These are phyloP conservation scores for Corymbia maculata DNA, from an alignment of 345 rosid species.

Conservation along the genomic window DNA sequence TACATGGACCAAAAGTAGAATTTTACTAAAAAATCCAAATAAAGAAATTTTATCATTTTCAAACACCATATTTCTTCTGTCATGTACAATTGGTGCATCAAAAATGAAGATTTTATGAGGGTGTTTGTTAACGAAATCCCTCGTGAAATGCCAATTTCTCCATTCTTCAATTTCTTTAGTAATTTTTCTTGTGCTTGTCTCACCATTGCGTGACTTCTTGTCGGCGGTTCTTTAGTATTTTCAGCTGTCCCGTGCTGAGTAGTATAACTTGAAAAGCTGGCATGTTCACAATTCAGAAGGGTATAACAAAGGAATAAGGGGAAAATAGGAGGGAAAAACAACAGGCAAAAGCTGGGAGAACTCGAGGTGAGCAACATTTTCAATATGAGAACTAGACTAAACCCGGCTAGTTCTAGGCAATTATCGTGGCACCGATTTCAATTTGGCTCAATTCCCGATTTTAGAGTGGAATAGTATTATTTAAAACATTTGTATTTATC, in stretches of 20 bases:
- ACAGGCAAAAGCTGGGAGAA: not conserved
- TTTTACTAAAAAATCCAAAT: not conserved
- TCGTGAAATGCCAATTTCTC: not conserved
- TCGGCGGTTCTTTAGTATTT: too few relatives aligned
- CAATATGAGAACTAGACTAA: too few relatives aligned
- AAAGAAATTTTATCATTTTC: not conserved
- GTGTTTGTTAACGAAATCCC: not conserved
- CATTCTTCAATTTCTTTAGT: not conserved
- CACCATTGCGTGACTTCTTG: too few relatives aligned
- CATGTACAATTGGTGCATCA: accelerated
- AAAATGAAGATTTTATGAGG: not conserved
- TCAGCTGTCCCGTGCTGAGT: not conserved
- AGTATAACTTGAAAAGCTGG: not conserved
- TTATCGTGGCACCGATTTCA: too few relatives aligned
- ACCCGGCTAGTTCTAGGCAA: too few relatives aligned
- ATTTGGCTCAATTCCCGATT: too few relatives aligned
- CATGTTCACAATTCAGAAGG: not conserved
- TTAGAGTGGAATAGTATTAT: too few relatives aligned
- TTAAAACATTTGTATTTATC: too few relatives aligned
- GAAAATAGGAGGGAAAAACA: not conserved
- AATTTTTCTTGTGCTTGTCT: not conserved
- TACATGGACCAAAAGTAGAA: not conserved
- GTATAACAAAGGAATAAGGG: not conserved
- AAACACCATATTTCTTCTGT: accelerated
- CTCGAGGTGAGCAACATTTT: too few relatives aligned